These are phyloP conservation scores for Cyphellophora attinorum DNA, from an alignment of 2,329 filamentous ascomycete species.

Conservation along the genomic window DNA sequence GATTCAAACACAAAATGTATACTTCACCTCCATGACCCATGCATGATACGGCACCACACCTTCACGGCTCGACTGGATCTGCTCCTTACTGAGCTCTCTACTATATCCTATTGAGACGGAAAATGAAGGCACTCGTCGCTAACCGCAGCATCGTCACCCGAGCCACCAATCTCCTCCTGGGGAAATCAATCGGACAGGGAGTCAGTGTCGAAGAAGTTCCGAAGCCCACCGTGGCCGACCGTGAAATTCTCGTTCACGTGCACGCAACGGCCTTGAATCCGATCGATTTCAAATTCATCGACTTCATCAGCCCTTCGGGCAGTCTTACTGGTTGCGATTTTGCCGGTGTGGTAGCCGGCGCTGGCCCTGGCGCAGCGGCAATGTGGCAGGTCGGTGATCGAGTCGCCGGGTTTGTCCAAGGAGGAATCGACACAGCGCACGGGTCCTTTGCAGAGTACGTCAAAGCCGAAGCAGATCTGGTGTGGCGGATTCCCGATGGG, in stretches of 20 bases:
- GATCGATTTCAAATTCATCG: constrained; percentile 47
- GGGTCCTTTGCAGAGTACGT: constrained; percentile 30
- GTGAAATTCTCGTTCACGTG: constrained; percentile 46
- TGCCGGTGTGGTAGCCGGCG: constrained; percentile 22
- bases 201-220: no score
- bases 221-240: no score
- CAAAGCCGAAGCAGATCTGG: constrained; percentile 20
- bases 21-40: no score
- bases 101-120: no score
- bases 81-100: no score
- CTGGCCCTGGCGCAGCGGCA: constrained; percentile 12
- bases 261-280: constrained; percentile 45
- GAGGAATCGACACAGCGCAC: constrained; percentile 21
- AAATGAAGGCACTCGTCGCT: no score
- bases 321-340: constrained; percentile 29
- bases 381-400: constrained; percentile 34
- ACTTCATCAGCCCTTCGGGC: constrained; percentile 25
- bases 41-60: no score
- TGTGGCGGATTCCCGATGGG: constrained; percentile 22
- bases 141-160: no score
- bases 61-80: no score
- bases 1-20: no score
- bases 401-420: constrained; percentile 27
- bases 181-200: no score
- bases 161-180: no score